Evolutionary conservation across 768 basidiomycete species (phyloP).

Genomic region (Roridomyces roridus): DNA sequence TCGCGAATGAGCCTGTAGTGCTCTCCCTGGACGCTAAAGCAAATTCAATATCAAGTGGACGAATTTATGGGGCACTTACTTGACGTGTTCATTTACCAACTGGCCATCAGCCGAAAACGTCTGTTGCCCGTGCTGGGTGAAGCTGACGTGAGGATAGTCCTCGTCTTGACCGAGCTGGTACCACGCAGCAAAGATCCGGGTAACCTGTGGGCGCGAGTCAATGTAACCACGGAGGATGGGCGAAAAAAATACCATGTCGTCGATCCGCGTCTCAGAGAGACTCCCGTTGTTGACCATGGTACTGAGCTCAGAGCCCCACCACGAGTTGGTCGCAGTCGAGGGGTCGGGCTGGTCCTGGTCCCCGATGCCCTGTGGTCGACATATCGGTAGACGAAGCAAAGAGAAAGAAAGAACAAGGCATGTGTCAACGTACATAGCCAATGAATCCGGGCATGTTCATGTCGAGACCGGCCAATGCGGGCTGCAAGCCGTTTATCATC

Average conservation of each 20-base stretch:
- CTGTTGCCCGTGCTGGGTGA: neutral
- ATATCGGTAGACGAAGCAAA: no score
- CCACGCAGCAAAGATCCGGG: conserved; percentile 58
- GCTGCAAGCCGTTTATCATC: conserved; percentile 1
- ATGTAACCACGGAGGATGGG: no score
- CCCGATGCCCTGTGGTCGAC: conserved; percentile 2
- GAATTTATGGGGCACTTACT: neutral
- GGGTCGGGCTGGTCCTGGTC: conserved; percentile 13
- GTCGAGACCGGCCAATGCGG: neutral
- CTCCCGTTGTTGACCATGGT: conserved; percentile 52
- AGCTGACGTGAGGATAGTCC: conserved; percentile 3
- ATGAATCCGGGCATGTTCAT: neutral
- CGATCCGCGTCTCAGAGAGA: conserved; percentile 50
- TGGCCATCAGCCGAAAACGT: neutral
- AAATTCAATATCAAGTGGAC: neutral
- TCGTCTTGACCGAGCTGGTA: conserved; percentile 26
- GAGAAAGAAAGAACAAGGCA: no score
- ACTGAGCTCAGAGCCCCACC: conserved; percentile 36
- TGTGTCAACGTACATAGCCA: neutral
- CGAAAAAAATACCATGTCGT: conserved; percentile 52
- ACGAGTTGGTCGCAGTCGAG: conserved; percentile 15
- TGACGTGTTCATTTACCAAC: conserved; percentile 4
- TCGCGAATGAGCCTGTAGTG: conserved; percentile 56
- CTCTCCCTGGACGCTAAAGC: conserved; percentile 14
- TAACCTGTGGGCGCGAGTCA: conserved; percentile 22